Conservation (phyloP, 768 basidiomycete genomes). For the Psilocybe tampanensis region DNA sequence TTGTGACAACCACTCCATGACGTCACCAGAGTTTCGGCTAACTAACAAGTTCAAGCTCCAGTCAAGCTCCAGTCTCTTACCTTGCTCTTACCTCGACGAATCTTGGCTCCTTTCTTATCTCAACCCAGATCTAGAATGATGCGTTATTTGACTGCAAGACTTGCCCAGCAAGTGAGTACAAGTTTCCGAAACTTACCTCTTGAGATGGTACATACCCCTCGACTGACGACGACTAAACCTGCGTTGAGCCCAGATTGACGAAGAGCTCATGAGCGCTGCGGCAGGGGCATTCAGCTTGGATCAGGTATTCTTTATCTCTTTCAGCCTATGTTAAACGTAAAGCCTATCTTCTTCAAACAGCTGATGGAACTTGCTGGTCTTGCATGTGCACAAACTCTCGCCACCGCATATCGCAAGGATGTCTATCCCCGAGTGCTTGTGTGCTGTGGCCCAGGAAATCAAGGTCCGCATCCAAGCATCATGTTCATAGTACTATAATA, state of each 20-base stretch:
- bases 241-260: slow-evolving; percentile 73
- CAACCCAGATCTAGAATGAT: slow-evolving; percentile 43
- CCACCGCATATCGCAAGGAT: slow-evolving; percentile 71
- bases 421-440: slow-evolving; percentile 82
- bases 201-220: no score
- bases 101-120: no score
- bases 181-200: no score
- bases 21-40: not conserved
- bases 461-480: slow-evolving; percentile 47
- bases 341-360: slow-evolving; percentile 41
- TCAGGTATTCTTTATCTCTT: slow-evolving; percentile 52
- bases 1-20: no score
- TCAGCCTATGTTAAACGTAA: not conserved
- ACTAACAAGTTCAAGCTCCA: not conserved
- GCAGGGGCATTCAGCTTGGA: slow-evolving; percentile 92
- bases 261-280: slow-evolving; percentile 85
- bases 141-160: slow-evolving; percentile 67
- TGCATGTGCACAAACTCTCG: slow-evolving; percentile 87
- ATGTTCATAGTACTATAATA: not conserved
- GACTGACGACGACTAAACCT: no score
- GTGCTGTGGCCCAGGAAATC: slow-evolving; percentile 97
- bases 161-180: slow-evolving; percentile 72
- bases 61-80: no score
- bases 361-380: slow-evolving; percentile 97
- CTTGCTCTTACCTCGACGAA: no score